phyloP scores from a whole-genome alignment of 495 filamentous ascomycete species.

The Darksidea phi region DNA sequence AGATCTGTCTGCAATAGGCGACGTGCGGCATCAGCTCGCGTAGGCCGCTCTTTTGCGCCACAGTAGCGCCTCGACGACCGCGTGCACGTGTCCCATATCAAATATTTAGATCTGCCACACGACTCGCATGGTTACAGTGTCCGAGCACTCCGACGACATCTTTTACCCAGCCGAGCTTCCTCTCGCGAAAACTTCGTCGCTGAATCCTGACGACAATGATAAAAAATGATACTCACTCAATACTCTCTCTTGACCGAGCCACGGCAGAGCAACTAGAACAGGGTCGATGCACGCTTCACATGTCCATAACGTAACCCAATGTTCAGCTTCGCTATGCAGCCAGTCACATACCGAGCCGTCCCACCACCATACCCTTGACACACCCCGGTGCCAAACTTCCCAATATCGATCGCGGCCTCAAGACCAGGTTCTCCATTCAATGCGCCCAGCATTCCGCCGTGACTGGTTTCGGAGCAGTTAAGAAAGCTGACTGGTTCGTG shows the following conservation, averaged over 20 bases:
- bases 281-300: not conserved
- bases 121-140: too few relatives aligned
- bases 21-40: too few relatives aligned
- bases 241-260: not conserved
- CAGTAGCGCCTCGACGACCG: too few relatives aligned
- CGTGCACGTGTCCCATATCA: too few relatives aligned
- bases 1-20: too few relatives aligned
- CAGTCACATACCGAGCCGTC: not conserved
- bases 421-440: not conserved
- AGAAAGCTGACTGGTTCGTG: slow-evolving; percentile 25
- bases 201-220: too few relatives aligned
- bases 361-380: not conserved
- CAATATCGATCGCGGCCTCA: not conserved
- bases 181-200: not conserved
- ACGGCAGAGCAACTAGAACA: not conserved
- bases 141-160: too few relatives aligned
- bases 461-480: not conserved
- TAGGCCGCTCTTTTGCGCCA: too few relatives aligned
- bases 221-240: too few relatives aligned
- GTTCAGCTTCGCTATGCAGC: not conserved
- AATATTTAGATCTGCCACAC: too few relatives aligned
- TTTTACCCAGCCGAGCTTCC: too few relatives aligned
- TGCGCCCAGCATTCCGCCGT: too few relatives aligned
- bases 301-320: not conserved
- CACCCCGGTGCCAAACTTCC: not conserved